A percentile compares a stretch with the other conserved stretches of the same genome.
These are phyloP conservation scores for Aspergillus ibericus DNA, from an alignment of 2,329 filamentous ascomycete genomes.

Conservation along the genomic window DNA sequence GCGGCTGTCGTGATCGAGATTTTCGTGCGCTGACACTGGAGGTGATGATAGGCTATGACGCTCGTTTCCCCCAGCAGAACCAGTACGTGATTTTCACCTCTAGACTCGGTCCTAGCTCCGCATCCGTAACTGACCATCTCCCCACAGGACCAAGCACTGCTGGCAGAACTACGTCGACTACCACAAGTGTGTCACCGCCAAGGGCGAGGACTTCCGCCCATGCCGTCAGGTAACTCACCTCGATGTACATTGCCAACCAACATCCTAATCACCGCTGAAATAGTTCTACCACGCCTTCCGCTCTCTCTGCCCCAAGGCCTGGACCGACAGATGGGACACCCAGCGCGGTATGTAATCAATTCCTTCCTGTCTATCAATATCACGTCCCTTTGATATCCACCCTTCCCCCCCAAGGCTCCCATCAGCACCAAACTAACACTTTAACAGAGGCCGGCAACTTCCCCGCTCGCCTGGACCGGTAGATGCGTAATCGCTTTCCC, in stretches of 20 bases:
- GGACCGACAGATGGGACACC: conserved; percentile 94
- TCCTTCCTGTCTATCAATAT: background rate
- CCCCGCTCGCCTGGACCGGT: conserved; percentile 51
- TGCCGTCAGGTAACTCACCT: conserved; percentile 79
- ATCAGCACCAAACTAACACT: conserved; percentile 13
- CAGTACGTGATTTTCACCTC: conserved; percentile 41
- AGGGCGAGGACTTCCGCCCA: conserved; percentile 96
- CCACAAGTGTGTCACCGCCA: conserved; percentile 98
- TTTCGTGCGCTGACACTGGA: conserved; percentile 29
- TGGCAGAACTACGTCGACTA: conserved; percentile 99
- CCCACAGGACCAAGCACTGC: conserved; percentile 84
- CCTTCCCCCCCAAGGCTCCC: background rate
- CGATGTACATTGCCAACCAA: background rate
- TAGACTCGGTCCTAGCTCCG: background rate
- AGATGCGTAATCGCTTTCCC: conserved; percentile 28
- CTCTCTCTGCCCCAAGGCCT: conserved; percentile 93
- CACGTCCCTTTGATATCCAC: background rate
- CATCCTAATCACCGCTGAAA: background rate
- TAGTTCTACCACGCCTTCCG: conserved; percentile 97
- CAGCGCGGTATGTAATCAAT: conserved; percentile 73
- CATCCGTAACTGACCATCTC: background rate
- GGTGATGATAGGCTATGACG: conserved; percentile 77
- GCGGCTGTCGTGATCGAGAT: conserved; percentile 9
- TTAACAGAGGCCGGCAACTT: conserved; percentile 57
- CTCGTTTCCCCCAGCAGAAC: conserved; percentile 97